Evolutionary conservation across 352 stramenopile genomes (phyloP).

Genomic region (Globisporangium parvum): DNA sequence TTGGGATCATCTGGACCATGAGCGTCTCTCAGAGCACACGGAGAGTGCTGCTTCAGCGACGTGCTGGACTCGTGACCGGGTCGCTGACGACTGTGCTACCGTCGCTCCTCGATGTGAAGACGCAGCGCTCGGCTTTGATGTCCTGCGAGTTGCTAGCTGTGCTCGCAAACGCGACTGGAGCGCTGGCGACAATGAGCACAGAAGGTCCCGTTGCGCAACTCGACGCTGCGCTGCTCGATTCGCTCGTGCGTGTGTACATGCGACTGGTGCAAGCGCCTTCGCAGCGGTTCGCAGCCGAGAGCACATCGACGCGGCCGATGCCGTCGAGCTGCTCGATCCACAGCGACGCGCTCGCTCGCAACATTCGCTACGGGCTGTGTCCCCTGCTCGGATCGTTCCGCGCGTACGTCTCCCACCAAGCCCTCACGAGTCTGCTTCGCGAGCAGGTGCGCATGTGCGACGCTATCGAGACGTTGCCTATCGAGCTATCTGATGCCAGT

Average conservation of each 20-base stretch:
- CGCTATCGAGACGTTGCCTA: neutral
- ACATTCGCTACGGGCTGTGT: slow-evolving; percentile 1
- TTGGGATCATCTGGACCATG: slow-evolving; percentile 5
- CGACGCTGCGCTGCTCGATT: neutral
- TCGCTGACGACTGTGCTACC: neutral
- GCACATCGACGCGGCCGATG: neutral
- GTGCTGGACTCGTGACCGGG: neutral
- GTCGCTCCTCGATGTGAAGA: neutral
- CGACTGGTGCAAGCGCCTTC: neutral
- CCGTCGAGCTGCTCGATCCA: neutral
- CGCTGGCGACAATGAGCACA: slow-evolving; percentile 2
- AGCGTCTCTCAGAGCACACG: neutral
- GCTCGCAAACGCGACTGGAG: neutral
- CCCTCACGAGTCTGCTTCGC: neutral
- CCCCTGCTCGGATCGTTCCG: slow-evolving; percentile 1
- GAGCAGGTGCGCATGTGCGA: neutral
- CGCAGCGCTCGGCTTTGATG: no score
- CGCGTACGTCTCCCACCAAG: neutral
- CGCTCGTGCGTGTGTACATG: neutral
- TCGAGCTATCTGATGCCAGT: neutral
- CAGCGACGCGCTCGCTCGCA: slow-evolving; percentile 1
- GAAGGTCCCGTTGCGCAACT: neutral
- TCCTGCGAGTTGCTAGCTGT: neutral
- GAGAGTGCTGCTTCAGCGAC: neutral
- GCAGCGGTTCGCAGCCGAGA: no score